Conservation (phyloP, 169 alveolate genomes). For the Cryptosporidium bovis region DNA sequence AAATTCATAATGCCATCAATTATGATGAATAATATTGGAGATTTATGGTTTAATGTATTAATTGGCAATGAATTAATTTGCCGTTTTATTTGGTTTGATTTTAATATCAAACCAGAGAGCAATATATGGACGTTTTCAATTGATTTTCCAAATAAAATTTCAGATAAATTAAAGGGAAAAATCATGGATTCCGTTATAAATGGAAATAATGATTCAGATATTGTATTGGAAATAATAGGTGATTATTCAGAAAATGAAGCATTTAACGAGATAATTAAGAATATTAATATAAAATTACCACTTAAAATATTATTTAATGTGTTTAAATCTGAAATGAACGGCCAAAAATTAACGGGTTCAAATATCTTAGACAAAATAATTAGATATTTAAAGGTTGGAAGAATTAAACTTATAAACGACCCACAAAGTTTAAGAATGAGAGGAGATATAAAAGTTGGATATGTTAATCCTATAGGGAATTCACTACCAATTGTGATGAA, state of each 20-base stretch:
- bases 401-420: constrained; percentile 18
- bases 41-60: constrained; percentile 20
- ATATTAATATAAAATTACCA: constrained; percentile 25
- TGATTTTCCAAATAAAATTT: constrained; percentile 30
- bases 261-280: constrained; percentile 14
- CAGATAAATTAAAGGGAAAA: neutral
- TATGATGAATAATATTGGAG: constrained; percentile 61
- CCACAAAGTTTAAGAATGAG: constrained; percentile 2
- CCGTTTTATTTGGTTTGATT: constrained; percentile 42
- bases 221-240: constrained; percentile 11
- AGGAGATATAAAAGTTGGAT: constrained; percentile 13
- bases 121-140: constrained; percentile 30
- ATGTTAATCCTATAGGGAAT: constrained; percentile 63
- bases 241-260: constrained; percentile 45
- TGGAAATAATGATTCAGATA: neutral
- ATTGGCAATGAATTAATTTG: neutral
- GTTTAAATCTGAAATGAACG: constrained; percentile 18
- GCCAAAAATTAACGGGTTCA: neutral
- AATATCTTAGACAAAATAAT: constrained; percentile 3
- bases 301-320: neutral
- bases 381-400: constrained; percentile 6
- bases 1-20: constrained; percentile 8
- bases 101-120: constrained; percentile 33
- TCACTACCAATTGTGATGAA: constrained; percentile 15
- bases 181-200: constrained; percentile 8